Conservation (phyloP, 2,329 filamentous ascomycete species). For the Aureobasidium mangrovei region DNA sequence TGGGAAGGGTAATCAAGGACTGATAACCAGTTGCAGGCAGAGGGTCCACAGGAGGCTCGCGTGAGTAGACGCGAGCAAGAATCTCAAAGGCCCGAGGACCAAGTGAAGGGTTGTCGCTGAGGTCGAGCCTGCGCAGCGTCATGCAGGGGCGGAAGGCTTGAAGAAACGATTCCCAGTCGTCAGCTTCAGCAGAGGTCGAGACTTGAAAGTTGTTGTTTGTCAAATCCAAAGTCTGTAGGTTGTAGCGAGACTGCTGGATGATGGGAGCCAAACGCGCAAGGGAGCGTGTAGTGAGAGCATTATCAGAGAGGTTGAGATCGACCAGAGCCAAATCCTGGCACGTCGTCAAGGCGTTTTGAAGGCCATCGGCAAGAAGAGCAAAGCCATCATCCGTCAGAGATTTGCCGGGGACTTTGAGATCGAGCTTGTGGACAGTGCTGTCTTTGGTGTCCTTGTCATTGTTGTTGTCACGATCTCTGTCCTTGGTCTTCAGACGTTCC, state of each 20-base stretch:
- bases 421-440: slow-evolving; percentile 25
- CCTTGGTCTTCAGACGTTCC: slow-evolving; percentile 1
- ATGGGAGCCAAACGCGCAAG: slow-evolving; percentile 35
- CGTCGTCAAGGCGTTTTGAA: slow-evolving; percentile 31
- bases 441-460: slow-evolving; percentile 15
- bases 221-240: slow-evolving; percentile 40
- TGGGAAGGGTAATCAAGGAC: slow-evolving; percentile 21
- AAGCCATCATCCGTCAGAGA: slow-evolving; percentile 40
- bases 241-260: slow-evolving; percentile 33
- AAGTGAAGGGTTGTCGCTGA: slow-evolving; percentile 35
- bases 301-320: slow-evolving; percentile 38
- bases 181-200: slow-evolving; percentile 27
- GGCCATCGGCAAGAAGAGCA: slow-evolving; percentile 33
- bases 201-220: slow-evolving; percentile 39
- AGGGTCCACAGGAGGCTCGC: slow-evolving; percentile 26
- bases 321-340: slow-evolving; percentile 30
- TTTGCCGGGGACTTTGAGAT: slow-evolving; percentile 39
- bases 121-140: slow-evolving; percentile 36
- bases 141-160: slow-evolving; percentile 35
- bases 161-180: slow-evolving; percentile 37
- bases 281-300: slow-evolving; percentile 34
- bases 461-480: slow-evolving; percentile 10
- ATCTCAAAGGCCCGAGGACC: slow-evolving; percentile 39
- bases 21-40: slow-evolving; percentile 20
- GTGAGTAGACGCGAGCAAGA: slow-evolving; percentile 34